Evolutionary conservation across 2,329 filamentous ascomycete genomes (phyloP), one percentile per base, ranked within the genome.

Genomic region (Rutstroemia sp.): DNA sequence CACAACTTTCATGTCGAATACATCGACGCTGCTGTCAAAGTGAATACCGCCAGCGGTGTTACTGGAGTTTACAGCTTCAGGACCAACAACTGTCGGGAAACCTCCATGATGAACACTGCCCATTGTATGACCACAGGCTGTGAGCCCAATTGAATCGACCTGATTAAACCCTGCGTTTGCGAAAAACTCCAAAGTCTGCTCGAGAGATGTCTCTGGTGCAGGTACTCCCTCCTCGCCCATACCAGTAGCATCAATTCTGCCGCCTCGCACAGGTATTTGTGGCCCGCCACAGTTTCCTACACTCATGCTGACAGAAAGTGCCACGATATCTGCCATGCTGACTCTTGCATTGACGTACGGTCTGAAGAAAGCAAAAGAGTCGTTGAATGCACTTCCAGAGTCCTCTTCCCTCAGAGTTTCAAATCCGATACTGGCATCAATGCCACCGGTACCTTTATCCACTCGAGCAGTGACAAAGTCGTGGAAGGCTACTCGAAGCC

Each of bases 401-500:
- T 79, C 50, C 49, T 65, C 64, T 17, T 52, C 42, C 48, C 64
- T 47, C 9, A 54, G 51, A 5, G 54, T 49, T 40, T 66, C 55
- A 40, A 54, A 59, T 9, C 59, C 56, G 38, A 63, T 56, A 30
- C 56, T 57, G 12, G 71, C 82, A 63, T 85, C 82, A 36, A 84
- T 57, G 0, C 82, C 82, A 44, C 82, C 81, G 1, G 17, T 51
- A 9, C 36, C 51, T n/a, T 54, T 9, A 48, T 49, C 36, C 10
- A 63, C 67, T 62, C 79, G 80, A 25, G 72, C 76, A 4, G 80
- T 81, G 4, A 80, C 72, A 73, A 81, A 79, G 65, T 84, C 82
- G 67, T 84, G 82, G 59, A 84, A 84, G 19, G 76, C 80, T 9
- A 78, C 75, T 36, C 82, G 74, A 39, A 85, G 68, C 81, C 81